These are phyloP conservation scores for Tripterygium wilfordii DNA, from an alignment of 177 flowering plant species.

Conservation along the genomic window DNA sequence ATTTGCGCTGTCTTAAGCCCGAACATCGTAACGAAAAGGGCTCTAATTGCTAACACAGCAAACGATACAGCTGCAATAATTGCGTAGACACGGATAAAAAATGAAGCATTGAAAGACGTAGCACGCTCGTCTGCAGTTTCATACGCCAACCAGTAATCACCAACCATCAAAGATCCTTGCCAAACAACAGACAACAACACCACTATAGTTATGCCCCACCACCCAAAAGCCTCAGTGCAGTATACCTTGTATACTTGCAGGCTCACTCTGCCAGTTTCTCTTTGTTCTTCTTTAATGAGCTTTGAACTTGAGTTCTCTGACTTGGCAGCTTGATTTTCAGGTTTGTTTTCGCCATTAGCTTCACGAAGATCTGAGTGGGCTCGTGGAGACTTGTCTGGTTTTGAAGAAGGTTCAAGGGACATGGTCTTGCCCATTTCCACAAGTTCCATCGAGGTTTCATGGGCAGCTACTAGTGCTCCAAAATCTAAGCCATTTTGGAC, in stretches of 20 bases:
- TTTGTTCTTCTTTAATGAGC: slow-evolving; percentile 86
- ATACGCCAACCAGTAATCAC: slow-evolving; percentile 96
- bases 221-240: slow-evolving; percentile 85
- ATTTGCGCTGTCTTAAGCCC: slow-evolving; percentile 82
- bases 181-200: slow-evolving; percentile 50
- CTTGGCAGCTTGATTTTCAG: slow-evolving; percentile 23
- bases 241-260: slow-evolving; percentile 66
- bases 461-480: slow-evolving; percentile 77
- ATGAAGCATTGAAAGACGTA: slow-evolving; percentile 41
- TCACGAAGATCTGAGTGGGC: slow-evolving; percentile 16
- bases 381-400: slow-evolving; percentile 21
- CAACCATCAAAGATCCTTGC: slow-evolving; percentile 66
- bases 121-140: slow-evolving; percentile 68
- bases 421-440: slow-evolving; percentile 40
- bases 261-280: slow-evolving; percentile 80
- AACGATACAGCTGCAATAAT: slow-evolving; percentile 50
- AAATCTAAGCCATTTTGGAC: slow-evolving; percentile 63
- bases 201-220: slow-evolving; percentile 67
- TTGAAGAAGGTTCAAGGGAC: slow-evolving; percentile 17
- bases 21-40: slow-evolving; percentile 37
- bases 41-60: slow-evolving; percentile 40
- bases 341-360: slow-evolving; percentile 40
- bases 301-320: slow-evolving; percentile 45
- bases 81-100: slow-evolving; percentile 61
- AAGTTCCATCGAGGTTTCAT: slow-evolving; percentile 87